Percentiles rank a stretch among this genome's conserved stretches.
Conservation (phyloP, 2,329 filamentous ascomycete species). For the Fusarium newnesense region DNA sequence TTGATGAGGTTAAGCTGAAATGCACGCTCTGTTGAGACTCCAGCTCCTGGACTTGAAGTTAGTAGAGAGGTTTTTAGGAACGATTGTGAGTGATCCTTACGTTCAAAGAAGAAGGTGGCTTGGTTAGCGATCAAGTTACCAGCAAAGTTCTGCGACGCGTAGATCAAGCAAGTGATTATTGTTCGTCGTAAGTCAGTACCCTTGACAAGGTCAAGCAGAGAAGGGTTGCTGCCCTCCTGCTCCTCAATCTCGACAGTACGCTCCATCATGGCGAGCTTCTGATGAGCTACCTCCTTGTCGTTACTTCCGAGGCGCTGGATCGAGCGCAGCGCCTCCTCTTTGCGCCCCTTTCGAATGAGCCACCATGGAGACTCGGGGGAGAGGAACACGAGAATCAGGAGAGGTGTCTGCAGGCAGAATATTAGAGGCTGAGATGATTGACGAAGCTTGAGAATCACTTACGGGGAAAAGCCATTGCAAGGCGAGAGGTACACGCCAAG, state of each 20-base stretch:
- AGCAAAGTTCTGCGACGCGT: constrained; percentile 68
- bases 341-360: constrained; percentile 60
- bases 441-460: background rate
- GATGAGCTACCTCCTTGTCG: constrained; percentile 16
- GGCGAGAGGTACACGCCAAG: constrained; percentile 59
- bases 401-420: constrained; percentile 51
- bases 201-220: constrained; percentile 62
- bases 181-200: constrained; percentile 65
- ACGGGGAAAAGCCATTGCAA: constrained; percentile 67
- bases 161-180: constrained; percentile 65
- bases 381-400: constrained; percentile 61
- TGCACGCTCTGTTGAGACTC: constrained; percentile 62
- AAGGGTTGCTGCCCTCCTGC: constrained; percentile 53
- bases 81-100: constrained; percentile 27
- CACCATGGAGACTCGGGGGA: constrained; percentile 65
- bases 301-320: constrained; percentile 58
- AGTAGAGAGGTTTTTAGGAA: background rate
- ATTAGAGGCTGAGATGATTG: background rate
- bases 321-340: constrained; percentile 55
- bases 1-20: constrained; percentile 73
- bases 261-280: constrained; percentile 66
- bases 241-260: constrained; percentile 64
- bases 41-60: constrained; percentile 62
- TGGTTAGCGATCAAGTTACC: constrained; percentile 72
- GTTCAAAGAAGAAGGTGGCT: constrained; percentile 67